phyloP scores from a whole-genome alignment of 2,329 filamentous ascomycete species.

The Aspergillus sp. region DNA sequence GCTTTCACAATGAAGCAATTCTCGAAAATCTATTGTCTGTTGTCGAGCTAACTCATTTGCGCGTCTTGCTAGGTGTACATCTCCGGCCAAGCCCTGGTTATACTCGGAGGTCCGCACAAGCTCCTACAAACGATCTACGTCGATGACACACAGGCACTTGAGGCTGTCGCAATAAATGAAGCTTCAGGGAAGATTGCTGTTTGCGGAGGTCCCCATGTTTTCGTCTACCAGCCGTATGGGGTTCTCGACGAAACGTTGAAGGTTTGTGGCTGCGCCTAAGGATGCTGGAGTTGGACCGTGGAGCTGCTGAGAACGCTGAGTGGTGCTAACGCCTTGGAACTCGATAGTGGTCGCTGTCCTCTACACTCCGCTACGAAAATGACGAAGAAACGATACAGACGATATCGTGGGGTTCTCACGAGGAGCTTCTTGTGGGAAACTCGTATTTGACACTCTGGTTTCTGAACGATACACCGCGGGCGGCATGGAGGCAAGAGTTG shows the following conservation, averaged over 20 bases:
- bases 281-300: background rate
- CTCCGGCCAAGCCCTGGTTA: conserved; percentile 81
- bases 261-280: conserved; percentile 49
- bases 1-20: conserved; percentile 24
- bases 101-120: conserved; percentile 71
- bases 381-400: conserved; percentile 49
- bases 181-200: conserved; percentile 80
- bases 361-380: conserved; percentile 49
- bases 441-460: conserved; percentile 69
- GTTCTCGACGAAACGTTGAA: conserved; percentile 70
- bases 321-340: conserved; percentile 10
- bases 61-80: conserved; percentile 69
- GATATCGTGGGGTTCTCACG: conserved; percentile 82
- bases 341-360: conserved; percentile 58
- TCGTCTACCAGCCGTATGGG: conserved; percentile 75
- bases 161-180: conserved; percentile 80
- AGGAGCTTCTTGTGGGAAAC: conserved; percentile 81
- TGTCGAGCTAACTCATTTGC: conserved; percentile 14
- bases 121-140: conserved; percentile 91
- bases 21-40: background rate
- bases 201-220: conserved; percentile 65
- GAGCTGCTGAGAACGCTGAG: background rate
- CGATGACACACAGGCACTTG: conserved; percentile 67
- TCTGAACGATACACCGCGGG: conserved; percentile 44
- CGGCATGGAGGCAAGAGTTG: conserved; percentile 72